Evolutionary conservation across 352 stramenopile species (phyloP).

Genomic region (Phytopythium oedochilum): DNA sequence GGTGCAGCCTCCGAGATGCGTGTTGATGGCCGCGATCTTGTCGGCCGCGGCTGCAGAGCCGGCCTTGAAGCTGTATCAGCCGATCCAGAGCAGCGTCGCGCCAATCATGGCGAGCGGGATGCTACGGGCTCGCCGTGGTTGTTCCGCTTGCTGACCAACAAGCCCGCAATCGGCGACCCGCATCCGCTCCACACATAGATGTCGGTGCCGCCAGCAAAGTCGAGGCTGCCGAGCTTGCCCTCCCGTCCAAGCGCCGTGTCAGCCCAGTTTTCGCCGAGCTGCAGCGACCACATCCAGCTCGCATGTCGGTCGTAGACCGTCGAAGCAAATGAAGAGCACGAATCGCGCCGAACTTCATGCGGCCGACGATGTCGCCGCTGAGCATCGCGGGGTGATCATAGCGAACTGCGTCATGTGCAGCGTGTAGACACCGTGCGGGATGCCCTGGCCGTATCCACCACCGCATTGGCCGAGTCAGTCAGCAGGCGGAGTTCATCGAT

Average conservation of each 20-base stretch:
- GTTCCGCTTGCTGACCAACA: conserved; percentile 21
- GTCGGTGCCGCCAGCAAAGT: conserved; percentile 43
- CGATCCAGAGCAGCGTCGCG: conserved; percentile 24
- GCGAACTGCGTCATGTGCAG: conserved; percentile 35
- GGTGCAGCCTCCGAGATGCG: conserved; percentile 14
- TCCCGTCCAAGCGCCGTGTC: conserved; percentile 9
- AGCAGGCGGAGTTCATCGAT: too few species aligned
- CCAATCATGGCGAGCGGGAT: conserved; percentile 35
- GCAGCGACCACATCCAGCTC: conserved; percentile 33
- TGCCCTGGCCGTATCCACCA: conserved; percentile 19
- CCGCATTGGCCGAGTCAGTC: too few species aligned
- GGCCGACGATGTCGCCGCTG: conserved; percentile 29
- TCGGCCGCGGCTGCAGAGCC: conserved; percentile 13
- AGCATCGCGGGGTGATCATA: conserved; percentile 38
- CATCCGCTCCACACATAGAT: conserved; percentile 36
- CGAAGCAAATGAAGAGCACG: conserved; percentile 33
- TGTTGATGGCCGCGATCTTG: conserved; percentile 25
- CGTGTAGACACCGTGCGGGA: conserved; percentile 24
- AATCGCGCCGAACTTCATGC: conserved; percentile 31
- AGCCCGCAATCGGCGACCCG: conserved; percentile 15
- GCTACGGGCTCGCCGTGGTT: conserved; percentile 24
- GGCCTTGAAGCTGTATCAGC: conserved; percentile 35
- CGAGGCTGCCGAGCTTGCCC: conserved; percentile 13
- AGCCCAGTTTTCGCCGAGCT: conserved; percentile 16
- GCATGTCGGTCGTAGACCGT: conserved; percentile 40